Conservation (phyloP, 768 basidiomycete genomes). For the Suillus lakei region DNA sequence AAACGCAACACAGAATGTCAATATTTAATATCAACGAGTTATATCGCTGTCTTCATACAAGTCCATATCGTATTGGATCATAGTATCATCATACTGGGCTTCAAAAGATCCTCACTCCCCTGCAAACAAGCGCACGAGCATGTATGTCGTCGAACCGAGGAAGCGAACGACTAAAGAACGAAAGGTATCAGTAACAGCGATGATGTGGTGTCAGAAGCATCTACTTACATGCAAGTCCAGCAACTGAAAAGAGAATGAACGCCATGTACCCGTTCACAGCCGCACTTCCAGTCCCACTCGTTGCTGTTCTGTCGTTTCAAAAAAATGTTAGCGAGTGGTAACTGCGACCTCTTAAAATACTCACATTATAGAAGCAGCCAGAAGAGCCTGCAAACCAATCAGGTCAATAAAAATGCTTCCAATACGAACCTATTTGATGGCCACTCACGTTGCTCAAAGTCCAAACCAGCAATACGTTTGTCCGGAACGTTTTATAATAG, state of each 20-base stretch:
- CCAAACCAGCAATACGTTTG: conserved; percentile 89
- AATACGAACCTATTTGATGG: conserved; percentile 28
- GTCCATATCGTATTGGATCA: neutral
- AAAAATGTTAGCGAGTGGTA: conserved; percentile 6
- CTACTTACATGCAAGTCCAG: conserved; percentile 81
- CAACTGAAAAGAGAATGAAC: conserved; percentile 87
- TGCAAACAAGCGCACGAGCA: conserved; percentile 86
- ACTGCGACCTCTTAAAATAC: conserved; percentile 29
- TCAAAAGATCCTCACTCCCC: conserved; percentile 63
- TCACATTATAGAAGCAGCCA: conserved; percentile 78
- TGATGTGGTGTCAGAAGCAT: neutral
- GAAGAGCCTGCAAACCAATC: conserved; percentile 51
- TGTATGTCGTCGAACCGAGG: conserved; percentile 78
- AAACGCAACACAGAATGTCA: neutral
- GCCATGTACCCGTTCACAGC: conserved; percentile 88
- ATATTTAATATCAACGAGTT: neutral
- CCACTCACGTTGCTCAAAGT: conserved; percentile 75
- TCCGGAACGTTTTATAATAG: conserved; percentile 88
- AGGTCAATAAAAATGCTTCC: conserved; percentile 11
- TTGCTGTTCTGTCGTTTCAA: conserved; percentile 34
- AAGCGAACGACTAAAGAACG: conserved; percentile 76
- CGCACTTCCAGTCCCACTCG: conserved; percentile 50
- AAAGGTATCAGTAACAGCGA: neutral
- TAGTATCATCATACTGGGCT: neutral
- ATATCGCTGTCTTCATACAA: neutral